These are phyloP conservation scores for Tetrahymena malaccensis DNA, from an alignment of 73 alveolate species.

Conservation along the genomic window DNA sequence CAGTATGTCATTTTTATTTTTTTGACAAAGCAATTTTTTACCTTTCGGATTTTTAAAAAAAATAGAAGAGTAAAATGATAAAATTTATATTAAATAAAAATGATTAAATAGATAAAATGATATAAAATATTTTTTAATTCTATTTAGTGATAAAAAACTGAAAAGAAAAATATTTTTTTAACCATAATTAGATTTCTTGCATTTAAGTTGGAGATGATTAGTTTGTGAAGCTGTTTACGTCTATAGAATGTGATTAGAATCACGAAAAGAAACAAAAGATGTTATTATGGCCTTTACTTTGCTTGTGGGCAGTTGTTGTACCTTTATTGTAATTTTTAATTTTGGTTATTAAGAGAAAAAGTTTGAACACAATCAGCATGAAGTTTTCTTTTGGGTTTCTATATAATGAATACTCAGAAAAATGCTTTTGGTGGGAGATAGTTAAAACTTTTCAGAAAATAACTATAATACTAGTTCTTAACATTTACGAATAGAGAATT, in stretches of 20 bases:
- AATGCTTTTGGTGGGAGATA: background rate
- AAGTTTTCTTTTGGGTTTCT: background rate
- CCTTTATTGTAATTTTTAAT: background rate
- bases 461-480: background rate
- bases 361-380: background rate
- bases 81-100: too few relatives aligned
- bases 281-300: background rate
- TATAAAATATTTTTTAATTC: too few relatives aligned
- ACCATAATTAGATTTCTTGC: background rate
- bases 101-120: too few relatives aligned
- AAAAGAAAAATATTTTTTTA: background rate
- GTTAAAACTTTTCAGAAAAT: background rate
- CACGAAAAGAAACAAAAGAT: background rate
- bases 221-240: background rate
- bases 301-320: background rate
- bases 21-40: background rate
- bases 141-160: too few relatives aligned
- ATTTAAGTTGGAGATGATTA: background rate
- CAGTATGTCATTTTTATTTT: background rate
- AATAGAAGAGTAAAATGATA: too few relatives aligned
- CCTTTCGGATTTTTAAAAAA: too few relatives aligned
- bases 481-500: background rate
- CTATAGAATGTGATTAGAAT: background rate
- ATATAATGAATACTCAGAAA: background rate
- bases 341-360: background rate